Conservation (phyloP, 2,329 filamentous ascomycete genomes). For the Aspergillus puulaauensis region DNA sequence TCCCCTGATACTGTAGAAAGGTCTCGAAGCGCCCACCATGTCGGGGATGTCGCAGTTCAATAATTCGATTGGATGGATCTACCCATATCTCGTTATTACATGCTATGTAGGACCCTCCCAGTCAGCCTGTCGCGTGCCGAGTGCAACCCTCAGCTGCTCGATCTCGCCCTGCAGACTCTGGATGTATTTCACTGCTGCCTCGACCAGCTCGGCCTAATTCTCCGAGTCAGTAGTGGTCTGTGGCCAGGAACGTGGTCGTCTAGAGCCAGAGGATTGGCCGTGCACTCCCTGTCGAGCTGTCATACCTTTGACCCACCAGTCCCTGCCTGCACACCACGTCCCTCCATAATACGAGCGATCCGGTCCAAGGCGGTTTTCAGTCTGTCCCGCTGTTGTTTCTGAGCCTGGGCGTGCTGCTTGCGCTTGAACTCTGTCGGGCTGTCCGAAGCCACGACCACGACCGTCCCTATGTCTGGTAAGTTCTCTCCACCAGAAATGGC, state of each 20-base stretch:
- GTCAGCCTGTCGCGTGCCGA: background rate
- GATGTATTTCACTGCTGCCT: conserved; percentile 17
- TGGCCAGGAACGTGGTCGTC: background rate
- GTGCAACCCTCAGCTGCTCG: background rate
- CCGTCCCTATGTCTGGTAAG: background rate
- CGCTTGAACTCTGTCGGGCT: conserved; percentile 7
- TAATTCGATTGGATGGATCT: background rate
- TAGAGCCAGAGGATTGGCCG: background rate
- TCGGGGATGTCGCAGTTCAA: background rate
- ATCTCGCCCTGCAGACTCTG: conserved; percentile 10
- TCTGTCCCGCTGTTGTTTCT: conserved; percentile 11
- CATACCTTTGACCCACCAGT: conserved; percentile 9
- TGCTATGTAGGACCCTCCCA: too few relatives aligned
- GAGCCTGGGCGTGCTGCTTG: conserved; percentile 10
- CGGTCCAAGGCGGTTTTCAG: conserved; percentile 11
- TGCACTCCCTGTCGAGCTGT: background rate
- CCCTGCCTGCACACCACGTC: conserved; percentile 2
- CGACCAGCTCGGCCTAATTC: conserved; percentile 14
- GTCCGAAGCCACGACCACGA: background rate
- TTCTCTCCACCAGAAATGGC: background rate
- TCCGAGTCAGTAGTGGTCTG: background rate
- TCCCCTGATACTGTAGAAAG: background rate
- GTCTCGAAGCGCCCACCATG: background rate
- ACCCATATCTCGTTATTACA: background rate
- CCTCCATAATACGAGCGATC: conserved; percentile 7